These are phyloP conservation scores for Parathielavia hyrcaniae DNA, from an alignment of 495 filamentous ascomycete species.

Conservation along the genomic window DNA sequence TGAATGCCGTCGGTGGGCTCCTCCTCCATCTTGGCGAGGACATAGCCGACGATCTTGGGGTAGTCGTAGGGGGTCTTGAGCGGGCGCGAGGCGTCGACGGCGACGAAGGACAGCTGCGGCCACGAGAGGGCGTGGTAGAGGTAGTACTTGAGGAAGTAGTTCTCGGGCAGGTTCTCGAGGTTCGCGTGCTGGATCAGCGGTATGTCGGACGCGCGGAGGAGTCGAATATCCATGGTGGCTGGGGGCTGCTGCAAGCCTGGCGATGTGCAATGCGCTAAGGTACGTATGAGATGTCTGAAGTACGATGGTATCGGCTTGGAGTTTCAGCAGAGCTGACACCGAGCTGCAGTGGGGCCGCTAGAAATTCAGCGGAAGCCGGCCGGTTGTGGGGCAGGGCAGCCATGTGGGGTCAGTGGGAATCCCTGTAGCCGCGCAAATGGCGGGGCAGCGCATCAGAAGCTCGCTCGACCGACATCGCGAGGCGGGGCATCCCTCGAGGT, in stretches of 20 bases:
- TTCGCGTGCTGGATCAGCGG: slow-evolving; percentile 96
- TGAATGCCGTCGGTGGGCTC: slow-evolving; percentile 84
- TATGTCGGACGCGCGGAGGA: slow-evolving; percentile 69
- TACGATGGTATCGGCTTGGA: background rate
- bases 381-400: slow-evolving; percentile 6
- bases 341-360: slow-evolving; percentile 9
- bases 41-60: slow-evolving; percentile 97
- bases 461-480: slow-evolving; percentile 8
- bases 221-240: slow-evolving; percentile 70
- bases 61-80: slow-evolving; percentile 75
- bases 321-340: background rate
- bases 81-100: slow-evolving; percentile 79
- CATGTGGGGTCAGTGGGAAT: background rate
- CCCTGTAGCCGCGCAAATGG: slow-evolving; percentile 32
- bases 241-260: too few relatives aligned
- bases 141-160: slow-evolving; percentile 99
- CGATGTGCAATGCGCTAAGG: too few relatives aligned
- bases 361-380: slow-evolving; percentile 3
- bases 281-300: too few relatives aligned
- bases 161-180: slow-evolving; percentile 97
- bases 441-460: slow-evolving; percentile 23
- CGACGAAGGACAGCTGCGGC: slow-evolving; percentile 94
- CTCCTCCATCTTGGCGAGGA: slow-evolving; percentile 99
- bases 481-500: slow-evolving; percentile 11
- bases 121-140: slow-evolving; percentile 97